Base-by-base conservation (phyloP, 192 early-diverging fungal species). In the Backusella tuberculispora region DNA sequence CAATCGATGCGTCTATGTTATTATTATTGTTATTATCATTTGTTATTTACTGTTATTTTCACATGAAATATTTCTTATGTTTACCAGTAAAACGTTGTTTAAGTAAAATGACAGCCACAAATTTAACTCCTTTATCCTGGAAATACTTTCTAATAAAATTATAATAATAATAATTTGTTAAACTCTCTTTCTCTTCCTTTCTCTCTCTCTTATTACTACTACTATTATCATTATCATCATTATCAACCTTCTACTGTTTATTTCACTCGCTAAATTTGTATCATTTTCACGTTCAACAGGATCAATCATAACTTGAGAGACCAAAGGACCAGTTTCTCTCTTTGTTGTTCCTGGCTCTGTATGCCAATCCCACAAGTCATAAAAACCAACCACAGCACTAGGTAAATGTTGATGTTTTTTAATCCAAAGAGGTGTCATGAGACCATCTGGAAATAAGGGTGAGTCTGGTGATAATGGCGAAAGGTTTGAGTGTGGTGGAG, bases 391-490 rank as follows among this genome's bases (percentile, higher is more conserved):
- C 41, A 92, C 79, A 15, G 90, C 88, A 15, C 88, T 83, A 4
- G 95, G 93, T 8, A 76, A 56, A 34, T 90, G 83, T 42, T 84
- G 85, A 72, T 97, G 92, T 66, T 90, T 86, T 24, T 76, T 64
- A 21, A 94, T 73, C 93, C 93, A 97, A 14, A 75, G 44, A 1
- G 92, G 87, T 1, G 86, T 80, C 76, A 97, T 89, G n/a, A 97
- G 78, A 19, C 95, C 95, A 81, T 95, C 93, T 0, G 95, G 95
- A 84, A 90, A 86, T 64, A 95, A 73, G 12, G 92, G 89, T 7
- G 95, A 97, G 6, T 80, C 73, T 6, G 85, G 83, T 21, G 81
- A 84, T 1, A 88, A 78, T 6, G 95, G 95, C 5, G 95, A 95
- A 17, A 96, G 74, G 8, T 84, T 66, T 15, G 90, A 91, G 74